Evolutionary conservation across 2,329 filamentous ascomycete genomes (phyloP).

Genomic region (Alternaria gansuensis): DNA sequence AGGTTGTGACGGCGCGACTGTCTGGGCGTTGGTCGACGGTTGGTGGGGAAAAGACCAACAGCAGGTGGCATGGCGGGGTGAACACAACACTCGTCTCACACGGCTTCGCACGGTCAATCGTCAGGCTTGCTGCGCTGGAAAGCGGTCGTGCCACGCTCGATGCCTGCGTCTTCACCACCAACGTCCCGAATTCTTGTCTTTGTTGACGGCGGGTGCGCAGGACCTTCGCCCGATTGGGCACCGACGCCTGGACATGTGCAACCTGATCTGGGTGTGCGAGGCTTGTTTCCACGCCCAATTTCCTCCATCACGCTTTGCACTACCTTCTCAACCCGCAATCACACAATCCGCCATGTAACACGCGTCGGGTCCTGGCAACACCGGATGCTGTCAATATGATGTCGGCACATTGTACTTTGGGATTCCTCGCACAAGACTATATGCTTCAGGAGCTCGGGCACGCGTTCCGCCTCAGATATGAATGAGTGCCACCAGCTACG

Average conservation of each 20-base stretch:
- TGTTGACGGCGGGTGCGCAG: slow-evolving; percentile 27
- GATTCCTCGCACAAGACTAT: not conserved
- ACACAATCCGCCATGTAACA: slow-evolving; percentile 7
- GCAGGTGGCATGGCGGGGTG: slow-evolving; percentile 21
- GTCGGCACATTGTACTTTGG: not conserved
- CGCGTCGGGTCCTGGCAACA: not conserved
- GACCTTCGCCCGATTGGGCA: slow-evolving; percentile 31
- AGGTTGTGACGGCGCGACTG: slow-evolving; percentile 25
- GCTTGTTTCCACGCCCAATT: slow-evolving; percentile 15
- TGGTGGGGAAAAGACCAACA: slow-evolving; percentile 25
- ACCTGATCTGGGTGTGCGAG: slow-evolving; percentile 28
- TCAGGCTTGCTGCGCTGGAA: not conserved
- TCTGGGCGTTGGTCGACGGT: slow-evolving; percentile 10
- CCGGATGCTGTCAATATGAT: not conserved
- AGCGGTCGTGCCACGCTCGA: not conserved
- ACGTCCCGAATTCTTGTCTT: slow-evolving; percentile 19
- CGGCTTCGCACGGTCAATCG: not conserved
- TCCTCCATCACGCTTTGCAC: slow-evolving; percentile 23
- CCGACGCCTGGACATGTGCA: slow-evolving; percentile 28
- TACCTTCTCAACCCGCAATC: slow-evolving; percentile 31
- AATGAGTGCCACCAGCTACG: not conserved
- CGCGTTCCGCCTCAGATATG: not conserved
- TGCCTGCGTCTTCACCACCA: slow-evolving; percentile 1
- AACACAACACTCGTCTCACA: slow-evolving; percentile 10
- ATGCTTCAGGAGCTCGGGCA: not conserved